phyloP scores from a whole-genome alignment of 2,329 filamentous ascomycete species.

The Canariomyces notabilis region DNA sequence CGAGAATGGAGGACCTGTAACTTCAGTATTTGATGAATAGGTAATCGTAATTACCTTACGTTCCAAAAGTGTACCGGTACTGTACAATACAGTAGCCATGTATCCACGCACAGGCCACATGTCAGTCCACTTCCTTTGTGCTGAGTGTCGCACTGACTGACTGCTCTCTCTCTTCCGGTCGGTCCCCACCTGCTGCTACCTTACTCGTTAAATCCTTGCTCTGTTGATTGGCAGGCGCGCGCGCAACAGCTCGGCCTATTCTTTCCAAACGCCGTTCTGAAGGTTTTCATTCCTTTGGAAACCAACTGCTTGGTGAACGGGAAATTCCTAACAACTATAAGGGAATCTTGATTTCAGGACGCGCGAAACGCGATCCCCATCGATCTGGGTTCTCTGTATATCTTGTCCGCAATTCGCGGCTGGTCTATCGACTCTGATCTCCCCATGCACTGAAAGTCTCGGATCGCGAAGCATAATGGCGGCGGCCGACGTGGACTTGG shows the following conservation, averaged over 20 bases:
- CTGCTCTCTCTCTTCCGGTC: too few relatives aligned
- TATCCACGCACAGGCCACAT: too few relatives aligned
- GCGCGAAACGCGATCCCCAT: too few relatives aligned
- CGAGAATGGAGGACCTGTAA: too few relatives aligned
- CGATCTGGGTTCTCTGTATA: neutral
- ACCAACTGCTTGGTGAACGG: neutral
- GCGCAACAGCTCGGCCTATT: slow-evolving; percentile 9
- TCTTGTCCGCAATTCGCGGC: neutral
- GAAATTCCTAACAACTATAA: neutral
- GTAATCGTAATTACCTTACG: too few relatives aligned
- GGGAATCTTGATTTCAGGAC: too few relatives aligned
- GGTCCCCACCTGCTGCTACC: neutral
- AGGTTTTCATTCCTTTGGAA: slow-evolving; percentile 4
- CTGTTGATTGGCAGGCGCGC: slow-evolving; percentile 15
- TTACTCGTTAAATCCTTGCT: slow-evolving; percentile 8
- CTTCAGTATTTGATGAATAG: too few relatives aligned
- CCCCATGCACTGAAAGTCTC: slow-evolving; percentile 18
- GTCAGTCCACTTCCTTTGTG: too few relatives aligned
- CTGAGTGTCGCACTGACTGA: slow-evolving; percentile 2
- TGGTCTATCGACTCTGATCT: neutral
- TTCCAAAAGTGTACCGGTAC: too few relatives aligned
- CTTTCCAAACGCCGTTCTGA: neutral
- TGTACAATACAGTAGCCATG: too few relatives aligned
- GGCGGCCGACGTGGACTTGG: slow-evolving; percentile 58
- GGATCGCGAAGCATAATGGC: slow-evolving; percentile 46